These are phyloP conservation scores for Hymenoscyphus scutula DNA, from an alignment of 2,329 filamentous ascomycete species.

Conservation along the genomic window DNA sequence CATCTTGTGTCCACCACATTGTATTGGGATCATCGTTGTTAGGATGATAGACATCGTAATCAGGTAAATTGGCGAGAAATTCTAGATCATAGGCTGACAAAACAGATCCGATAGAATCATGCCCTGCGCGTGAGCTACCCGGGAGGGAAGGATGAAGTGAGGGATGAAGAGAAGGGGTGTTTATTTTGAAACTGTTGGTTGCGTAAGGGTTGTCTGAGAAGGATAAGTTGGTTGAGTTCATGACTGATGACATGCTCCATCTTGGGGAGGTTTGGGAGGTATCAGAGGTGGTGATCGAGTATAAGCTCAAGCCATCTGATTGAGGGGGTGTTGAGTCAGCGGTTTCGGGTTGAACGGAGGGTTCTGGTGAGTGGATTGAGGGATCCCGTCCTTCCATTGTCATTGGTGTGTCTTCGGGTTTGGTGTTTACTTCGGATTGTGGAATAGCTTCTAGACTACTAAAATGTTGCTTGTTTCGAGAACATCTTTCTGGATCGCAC, in stretches of 20 bases:
- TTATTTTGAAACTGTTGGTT: too few relatives aligned
- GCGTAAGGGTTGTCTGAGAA: background rate
- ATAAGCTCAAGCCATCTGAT: background rate
- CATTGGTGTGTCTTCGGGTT: background rate
- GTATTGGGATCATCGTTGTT: background rate
- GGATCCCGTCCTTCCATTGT: background rate
- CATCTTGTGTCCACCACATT: background rate
- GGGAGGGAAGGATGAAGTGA: background rate
- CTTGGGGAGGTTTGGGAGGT: background rate
- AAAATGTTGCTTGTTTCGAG: background rate
- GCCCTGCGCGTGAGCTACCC: background rate
- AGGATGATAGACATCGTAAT: background rate
- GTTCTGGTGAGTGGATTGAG: background rate
- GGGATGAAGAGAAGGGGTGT: too few relatives aligned
- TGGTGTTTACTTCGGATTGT: background rate
- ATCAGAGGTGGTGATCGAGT: background rate
- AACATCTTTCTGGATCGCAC: constrained; percentile 12
- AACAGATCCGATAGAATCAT: background rate
- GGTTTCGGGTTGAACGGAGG: background rate
- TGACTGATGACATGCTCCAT: constrained; percentile 2
- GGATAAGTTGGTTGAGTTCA: background rate
- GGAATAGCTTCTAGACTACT: constrained; percentile 1
- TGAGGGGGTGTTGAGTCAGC: background rate
- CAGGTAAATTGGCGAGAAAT: background rate
- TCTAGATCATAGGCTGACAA: background rate